A percentile compares a stretch with the other conserved stretches of the same genome.
phyloP scores from a whole-genome alignment of 768 basidiomycete genomes.

The Serendipita vermifera region DNA sequence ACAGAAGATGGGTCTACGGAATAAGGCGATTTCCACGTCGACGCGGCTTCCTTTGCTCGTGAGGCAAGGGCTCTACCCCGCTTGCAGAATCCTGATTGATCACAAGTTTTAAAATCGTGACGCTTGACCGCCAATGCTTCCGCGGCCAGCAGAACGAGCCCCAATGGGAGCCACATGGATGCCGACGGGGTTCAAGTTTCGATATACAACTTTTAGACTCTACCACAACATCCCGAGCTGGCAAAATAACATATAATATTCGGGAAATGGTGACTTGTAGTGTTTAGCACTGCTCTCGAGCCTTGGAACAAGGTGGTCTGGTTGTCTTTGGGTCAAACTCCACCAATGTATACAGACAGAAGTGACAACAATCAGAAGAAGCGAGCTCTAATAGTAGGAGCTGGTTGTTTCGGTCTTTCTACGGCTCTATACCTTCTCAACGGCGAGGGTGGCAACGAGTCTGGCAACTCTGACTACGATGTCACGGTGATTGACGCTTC shows the following conservation, averaged over 20 bases:
- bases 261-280: too few relatives aligned
- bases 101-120: slow-evolving; percentile 88
- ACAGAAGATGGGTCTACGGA: slow-evolving; percentile 50
- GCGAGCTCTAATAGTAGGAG: slow-evolving; percentile 53
- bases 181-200: too few relatives aligned
- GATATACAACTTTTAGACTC: too few relatives aligned
- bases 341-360: too few relatives aligned
- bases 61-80: slow-evolving; percentile 71
- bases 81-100: slow-evolving; percentile 93
- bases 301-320: too few relatives aligned
- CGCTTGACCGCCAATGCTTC: slow-evolving; percentile 28
- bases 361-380: too few relatives aligned
- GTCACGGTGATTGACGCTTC: slow-evolving; percentile 71
- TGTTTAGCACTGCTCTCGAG: too few relatives aligned
- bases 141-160: slow-evolving; percentile 12
- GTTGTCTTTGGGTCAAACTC: too few relatives aligned
- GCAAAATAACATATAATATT: too few relatives aligned
- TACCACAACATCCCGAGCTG: too few relatives aligned
- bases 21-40: slow-evolving; percentile 79
- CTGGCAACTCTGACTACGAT: slow-evolving; percentile 42
- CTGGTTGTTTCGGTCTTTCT: slow-evolving; percentile 78
- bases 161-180: slow-evolving; percentile 4
- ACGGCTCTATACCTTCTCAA: slow-evolving; percentile 66
- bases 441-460: background rate
- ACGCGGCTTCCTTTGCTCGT: slow-evolving; percentile 45